Evolutionary conservation across 352 stramenopile species (phyloP).

Genomic region (Plasmopara halstedii): DNA sequence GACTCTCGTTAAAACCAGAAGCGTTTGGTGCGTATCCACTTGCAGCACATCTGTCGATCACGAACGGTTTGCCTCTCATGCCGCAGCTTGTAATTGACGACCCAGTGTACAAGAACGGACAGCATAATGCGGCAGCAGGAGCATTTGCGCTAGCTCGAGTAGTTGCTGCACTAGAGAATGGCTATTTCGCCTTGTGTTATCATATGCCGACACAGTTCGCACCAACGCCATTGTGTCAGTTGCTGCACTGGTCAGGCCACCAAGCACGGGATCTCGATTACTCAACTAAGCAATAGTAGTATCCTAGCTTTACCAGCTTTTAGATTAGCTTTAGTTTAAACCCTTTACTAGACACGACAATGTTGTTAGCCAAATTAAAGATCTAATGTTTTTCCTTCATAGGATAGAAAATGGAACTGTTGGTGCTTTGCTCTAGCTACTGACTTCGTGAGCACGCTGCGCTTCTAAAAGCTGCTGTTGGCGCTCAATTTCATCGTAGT

Average conservation of each 20-base stretch:
- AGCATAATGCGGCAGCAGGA: conserved; percentile 71
- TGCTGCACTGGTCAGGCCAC: conserved; percentile 76
- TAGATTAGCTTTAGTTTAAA: too few species aligned
- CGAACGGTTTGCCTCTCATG: conserved; percentile 44
- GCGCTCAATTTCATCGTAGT: conserved; percentile 86
- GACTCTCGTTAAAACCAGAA: conserved; percentile 74
- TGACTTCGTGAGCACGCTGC: conserved; percentile 32
- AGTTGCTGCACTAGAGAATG: conserved; percentile 74
- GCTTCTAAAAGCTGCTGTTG: conserved; percentile 78
- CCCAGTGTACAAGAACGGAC: conserved; percentile 62
- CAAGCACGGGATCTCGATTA: conserved; percentile 10
- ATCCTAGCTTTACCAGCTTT: not conserved
- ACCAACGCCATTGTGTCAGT: conserved; percentile 64
- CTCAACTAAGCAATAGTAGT: conserved; percentile 5
- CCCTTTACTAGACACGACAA: too few species aligned
- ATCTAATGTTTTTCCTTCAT: not conserved
- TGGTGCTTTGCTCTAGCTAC: conserved; percentile 21
- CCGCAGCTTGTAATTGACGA: conserved; percentile 81
- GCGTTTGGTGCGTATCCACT: conserved; percentile 77
- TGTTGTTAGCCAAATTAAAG: not conserved
- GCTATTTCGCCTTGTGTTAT: conserved; percentile 70
- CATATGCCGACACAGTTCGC: conserved; percentile 69
- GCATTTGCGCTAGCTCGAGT: conserved; percentile 74
- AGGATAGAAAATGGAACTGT: conserved; percentile 17
- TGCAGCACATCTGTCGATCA: conserved; percentile 29